Base-by-base conservation (phyloP, 495 filamentous ascomycete genomes). In the Penicillium diatomitis region DNA sequence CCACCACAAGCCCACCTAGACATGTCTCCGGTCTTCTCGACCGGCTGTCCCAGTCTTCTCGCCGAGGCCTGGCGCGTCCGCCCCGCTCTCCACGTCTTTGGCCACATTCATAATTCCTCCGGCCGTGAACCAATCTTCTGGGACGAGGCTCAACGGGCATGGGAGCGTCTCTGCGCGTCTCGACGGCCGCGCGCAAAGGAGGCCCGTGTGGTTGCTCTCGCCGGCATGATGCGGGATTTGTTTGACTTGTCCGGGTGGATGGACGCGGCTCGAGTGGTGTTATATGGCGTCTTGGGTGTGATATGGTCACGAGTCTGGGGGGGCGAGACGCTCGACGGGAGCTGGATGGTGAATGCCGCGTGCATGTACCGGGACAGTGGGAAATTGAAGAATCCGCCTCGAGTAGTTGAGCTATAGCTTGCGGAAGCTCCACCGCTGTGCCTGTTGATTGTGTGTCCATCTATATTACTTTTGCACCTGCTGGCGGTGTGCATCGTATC, bases 41-140 rank as follows among this genome's bases (percentile, higher is more conserved):
- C 87, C 44, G 91, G 91, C 30, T 95, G 88, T 58, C 80, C 83
- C 12, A 79, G 73, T 32, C 77, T 97, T 3, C 74, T 91, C 2
- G 67, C 76, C 11, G 88, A 94, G 52, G 57, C 88, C 31, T 92
- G 88, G 87, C 75, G 80, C 29, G 80, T 92, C 12, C 82, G 80
- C 49, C 90, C 91, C 3, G 69, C 70, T 32, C 68, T 96, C 8
- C 91, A 97, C 64, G 76, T 96, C 48, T 95, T 94, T 66, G 91
- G 90, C 4, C 92, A 97, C 61, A 75, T 94, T 29, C 92, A 97
- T 66, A 81, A 68, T 34, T 76, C 74, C 5, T 70, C 77, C 39
- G 81, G 81, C 5, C 62, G 67, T 27, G 82, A 90, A 56, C 69
- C 79, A 3, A 70, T 87, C 1, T 89, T 81, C 68, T 95, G 83